phyloP scores from a whole-genome alignment of 345 rosid species.

The Pseudoturritis turrita region DNA sequence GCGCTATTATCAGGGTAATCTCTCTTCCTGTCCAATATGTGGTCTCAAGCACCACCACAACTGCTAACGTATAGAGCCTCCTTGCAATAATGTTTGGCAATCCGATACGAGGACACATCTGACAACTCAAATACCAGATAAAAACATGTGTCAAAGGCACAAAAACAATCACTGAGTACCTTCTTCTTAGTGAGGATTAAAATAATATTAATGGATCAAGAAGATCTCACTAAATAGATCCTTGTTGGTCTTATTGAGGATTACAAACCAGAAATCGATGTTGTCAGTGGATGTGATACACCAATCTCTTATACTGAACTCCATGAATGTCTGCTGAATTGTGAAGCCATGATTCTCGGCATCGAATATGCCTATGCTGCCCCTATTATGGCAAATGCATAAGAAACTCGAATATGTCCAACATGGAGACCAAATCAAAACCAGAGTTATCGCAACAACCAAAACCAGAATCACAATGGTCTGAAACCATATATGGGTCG shows the following conservation, averaged over 20 bases:
- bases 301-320: not conserved
- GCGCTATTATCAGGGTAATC: not conserved
- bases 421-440: too few species aligned
- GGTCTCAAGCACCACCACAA: not conserved
- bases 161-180: too few species aligned
- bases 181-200: not conserved
- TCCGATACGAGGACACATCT: not conserved
- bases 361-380: fast-evolving
- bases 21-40: not conserved
- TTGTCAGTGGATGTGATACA: not conserved
- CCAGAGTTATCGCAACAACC: not conserved
- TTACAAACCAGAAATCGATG: not conserved
- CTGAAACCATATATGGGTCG: not conserved
- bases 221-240: not conserved
- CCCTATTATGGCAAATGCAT: not conserved
- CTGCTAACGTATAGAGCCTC: not conserved
- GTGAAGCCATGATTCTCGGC: not conserved
- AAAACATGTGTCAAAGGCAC: too few species aligned
- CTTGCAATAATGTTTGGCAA: not conserved
- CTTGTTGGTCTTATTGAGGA: not conserved
- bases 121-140: not conserved
- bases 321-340: not conserved
- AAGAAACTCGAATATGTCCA: too few species aligned
- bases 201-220: not conserved
- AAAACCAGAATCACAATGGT: not conserved